Evolutionary conservation across 768 basidiomycete species (phyloP).

Genomic region (Phylloporus scabripes): DNA sequence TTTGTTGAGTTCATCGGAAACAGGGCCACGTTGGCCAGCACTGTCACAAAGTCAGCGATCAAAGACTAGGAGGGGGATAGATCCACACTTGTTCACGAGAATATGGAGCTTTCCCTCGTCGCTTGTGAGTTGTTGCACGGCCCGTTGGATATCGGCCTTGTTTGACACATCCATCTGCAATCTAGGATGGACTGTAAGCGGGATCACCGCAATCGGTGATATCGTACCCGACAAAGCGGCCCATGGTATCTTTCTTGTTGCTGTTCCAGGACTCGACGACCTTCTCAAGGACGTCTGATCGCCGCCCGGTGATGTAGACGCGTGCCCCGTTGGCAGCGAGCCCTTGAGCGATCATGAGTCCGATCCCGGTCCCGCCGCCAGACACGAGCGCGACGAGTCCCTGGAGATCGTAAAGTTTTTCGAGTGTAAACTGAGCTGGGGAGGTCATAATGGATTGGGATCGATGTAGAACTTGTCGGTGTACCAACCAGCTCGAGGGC

Average conservation of each 20-base stretch:
- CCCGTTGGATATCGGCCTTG: constrained; percentile 57
- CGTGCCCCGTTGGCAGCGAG: constrained; percentile 74
- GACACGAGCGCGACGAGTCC: constrained; percentile 52
- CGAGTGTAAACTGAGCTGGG: constrained; percentile 18
- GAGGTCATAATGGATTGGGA: constrained; percentile 18
- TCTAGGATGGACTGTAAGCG: constrained; percentile 29
- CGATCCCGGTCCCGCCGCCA: constrained; percentile 49
- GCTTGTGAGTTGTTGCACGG: constrained; percentile 34
- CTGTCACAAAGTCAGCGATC: constrained; percentile 32
- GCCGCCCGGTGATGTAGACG: constrained; percentile 74
- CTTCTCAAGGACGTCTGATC: constrained; percentile 58
- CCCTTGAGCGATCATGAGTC: constrained; percentile 64
- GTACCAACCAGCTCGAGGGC: not conserved
- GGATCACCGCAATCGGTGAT: not conserved
- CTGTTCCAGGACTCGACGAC: constrained; percentile 45
- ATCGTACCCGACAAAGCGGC: constrained; percentile 56
- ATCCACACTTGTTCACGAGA: constrained; percentile 72
- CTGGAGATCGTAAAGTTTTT: constrained; percentile 44
- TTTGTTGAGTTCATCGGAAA: constrained; percentile 52
- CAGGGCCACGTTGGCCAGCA: constrained; percentile 70
- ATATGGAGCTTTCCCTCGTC: constrained; percentile 68
- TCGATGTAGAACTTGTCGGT: not conserved
- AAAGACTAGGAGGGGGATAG: not conserved
- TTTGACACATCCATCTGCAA: constrained; percentile 67
- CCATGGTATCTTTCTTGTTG: constrained; percentile 33